Evolutionary conservation across 768 basidiomycete species (phyloP), one percentile per base, ranked within the genome.

Genomic region (Tulasnella calospora): DNA sequence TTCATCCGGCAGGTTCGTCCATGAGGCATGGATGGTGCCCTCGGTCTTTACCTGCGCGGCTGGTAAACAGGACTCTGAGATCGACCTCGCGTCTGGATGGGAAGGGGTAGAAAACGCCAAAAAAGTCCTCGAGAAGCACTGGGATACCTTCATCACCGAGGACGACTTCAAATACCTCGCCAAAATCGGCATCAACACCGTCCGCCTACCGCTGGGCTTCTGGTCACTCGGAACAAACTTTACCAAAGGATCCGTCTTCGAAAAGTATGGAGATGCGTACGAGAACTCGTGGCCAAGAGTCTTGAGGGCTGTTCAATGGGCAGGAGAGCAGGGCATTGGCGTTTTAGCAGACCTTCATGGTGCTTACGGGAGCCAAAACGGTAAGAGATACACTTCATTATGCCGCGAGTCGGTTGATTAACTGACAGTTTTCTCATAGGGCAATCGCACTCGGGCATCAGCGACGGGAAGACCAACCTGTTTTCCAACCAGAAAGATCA

Each of bases 161-260:
- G 83, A 85, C 27, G 96, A 98, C 84, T 93, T 96, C 82, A 82
- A 85, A 4, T 92, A 90, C 86, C 86, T 94, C 27, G 85, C 86
- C 0, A 83, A 84, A 40, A 85, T 86, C 19, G 90, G 90, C 1
- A 86, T 92, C 82, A 92, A 91, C 80, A 86, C 89, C 83, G 91
- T 95, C 77, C 90, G 94, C 70, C 82, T 95, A 47, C 94, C 94
- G 19, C 89, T 90, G 72, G 95, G 94, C 17, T 97, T 93, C 83
- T 96, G 94, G 94, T 84, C 94, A 92, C 1, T 94, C 91, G 81
- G 94, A 96, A 78, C 90, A 94, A 40, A 57, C n/a, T 79, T 36
- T 10, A 67, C 36, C 5, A 47, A 61, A 61, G 69, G 69, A 40
- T 3, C 82, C 81, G n/a, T 76, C 78, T 89, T 83, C 77, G 87